Conservation (phyloP, 2,329 filamentous ascomycete species). For the Penicillium sp. region DNA sequence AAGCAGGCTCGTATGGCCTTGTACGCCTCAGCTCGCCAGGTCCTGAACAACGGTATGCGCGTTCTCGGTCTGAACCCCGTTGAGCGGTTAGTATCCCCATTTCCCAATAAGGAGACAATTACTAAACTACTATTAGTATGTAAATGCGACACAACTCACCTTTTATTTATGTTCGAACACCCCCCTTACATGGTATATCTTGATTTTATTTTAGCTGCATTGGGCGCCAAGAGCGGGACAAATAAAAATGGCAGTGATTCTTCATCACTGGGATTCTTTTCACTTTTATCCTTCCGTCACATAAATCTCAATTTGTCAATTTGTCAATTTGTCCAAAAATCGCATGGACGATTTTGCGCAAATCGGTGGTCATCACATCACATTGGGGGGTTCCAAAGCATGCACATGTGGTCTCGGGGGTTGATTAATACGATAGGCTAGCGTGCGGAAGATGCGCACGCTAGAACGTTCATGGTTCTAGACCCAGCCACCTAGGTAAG, state of each 20-base stretch:
- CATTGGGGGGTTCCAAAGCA: no score
- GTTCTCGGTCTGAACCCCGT: conserved; percentile 67
- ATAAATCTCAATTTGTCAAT: background rate
- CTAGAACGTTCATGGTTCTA: background rate
- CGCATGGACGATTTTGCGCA: no score
- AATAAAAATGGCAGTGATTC: conserved; percentile 16
- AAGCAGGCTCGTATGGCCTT: conserved; percentile 63
- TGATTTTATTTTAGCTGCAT: conserved; percentile 19
- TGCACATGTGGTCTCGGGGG: no score
- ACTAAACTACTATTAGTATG: conserved; percentile 29
- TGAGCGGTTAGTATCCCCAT: conserved; percentile 47
- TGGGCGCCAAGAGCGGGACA: conserved; percentile 23
- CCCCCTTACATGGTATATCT: conserved; percentile 16
- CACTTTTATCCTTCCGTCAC: background rate
- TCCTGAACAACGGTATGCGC: conserved; percentile 67
- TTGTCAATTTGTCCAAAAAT: no score
- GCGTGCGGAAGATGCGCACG: background rate
- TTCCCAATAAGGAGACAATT: background rate
- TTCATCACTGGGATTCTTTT: background rate
- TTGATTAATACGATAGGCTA: no score
- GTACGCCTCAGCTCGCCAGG: conserved; percentile 64
- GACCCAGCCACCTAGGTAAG: background rate
- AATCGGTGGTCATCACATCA: no score
- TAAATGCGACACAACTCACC: conserved; percentile 15
- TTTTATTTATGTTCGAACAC: conserved; percentile 1